Percentiles rank a stretch among this genome's conserved stretches.
Conservation (phyloP, 345 rosid genomes). For the Linum usitatissimum region DNA sequence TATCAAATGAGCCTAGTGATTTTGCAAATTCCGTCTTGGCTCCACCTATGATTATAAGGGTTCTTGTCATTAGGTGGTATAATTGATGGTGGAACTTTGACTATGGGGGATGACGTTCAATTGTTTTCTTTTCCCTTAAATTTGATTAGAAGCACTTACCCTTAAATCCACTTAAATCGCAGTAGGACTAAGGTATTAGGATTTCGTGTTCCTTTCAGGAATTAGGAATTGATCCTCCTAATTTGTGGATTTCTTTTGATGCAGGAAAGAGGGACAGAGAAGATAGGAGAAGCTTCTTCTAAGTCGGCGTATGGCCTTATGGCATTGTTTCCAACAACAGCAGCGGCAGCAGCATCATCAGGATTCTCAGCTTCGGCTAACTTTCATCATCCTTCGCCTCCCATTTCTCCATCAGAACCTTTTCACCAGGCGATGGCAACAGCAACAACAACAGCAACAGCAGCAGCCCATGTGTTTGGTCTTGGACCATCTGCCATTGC, state of each 20-base stretch:
- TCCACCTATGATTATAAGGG: too few relatives aligned
- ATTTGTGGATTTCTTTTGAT: neutral
- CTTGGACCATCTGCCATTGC: conserved; percentile 26
- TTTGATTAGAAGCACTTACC: too few relatives aligned
- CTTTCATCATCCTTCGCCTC: conserved; percentile 32
- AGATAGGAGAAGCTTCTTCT: conserved; percentile 32
- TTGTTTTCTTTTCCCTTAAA: too few relatives aligned
- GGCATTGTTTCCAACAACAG: conserved; percentile 49
- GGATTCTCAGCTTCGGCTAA: conserved; percentile 81
- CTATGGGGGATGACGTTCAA: too few relatives aligned
- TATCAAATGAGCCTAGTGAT: too few relatives aligned
- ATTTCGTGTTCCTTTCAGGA: neutral
- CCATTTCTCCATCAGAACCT: conserved; percentile 41
- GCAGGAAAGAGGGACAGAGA: conserved; percentile 50
- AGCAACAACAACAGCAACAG: neutral
- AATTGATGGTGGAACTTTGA: too few relatives aligned
- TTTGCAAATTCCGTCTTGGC: too few relatives aligned
- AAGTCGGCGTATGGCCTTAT: conserved; percentile 41
- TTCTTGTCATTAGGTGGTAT: too few relatives aligned
- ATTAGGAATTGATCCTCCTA: neutral
- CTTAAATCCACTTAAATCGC: too few relatives aligned
- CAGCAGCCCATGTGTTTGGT: conserved; percentile 28
- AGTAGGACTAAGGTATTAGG: too few relatives aligned
- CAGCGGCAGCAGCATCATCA: conserved; percentile 99
- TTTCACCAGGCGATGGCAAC: conserved; percentile 10